Evolutionary conservation across 2,329 filamentous ascomycete species (phyloP).

Genomic region (Microcyclosporella mali): DNA sequence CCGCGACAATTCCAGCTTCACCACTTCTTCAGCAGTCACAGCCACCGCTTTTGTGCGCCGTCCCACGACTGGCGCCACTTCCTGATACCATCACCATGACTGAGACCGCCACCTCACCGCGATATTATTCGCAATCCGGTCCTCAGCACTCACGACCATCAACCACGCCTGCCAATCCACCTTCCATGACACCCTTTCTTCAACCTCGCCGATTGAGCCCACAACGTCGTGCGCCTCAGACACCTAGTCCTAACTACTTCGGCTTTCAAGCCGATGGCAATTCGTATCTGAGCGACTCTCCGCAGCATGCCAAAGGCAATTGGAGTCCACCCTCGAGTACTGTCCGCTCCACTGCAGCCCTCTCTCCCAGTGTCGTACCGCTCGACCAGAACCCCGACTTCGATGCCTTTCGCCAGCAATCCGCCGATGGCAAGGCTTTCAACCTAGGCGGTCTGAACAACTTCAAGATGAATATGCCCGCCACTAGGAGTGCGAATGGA

Average conservation of each 20-base stretch:
- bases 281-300: conserved; percentile 42
- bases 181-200: conserved; percentile 28
- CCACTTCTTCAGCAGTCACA: not conserved
- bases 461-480: conserved; percentile 34
- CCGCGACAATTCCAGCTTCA: too few relatives aligned
- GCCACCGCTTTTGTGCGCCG: not conserved
- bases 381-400: conserved; percentile 75
- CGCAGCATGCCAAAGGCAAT: conserved; percentile 58
- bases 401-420: conserved; percentile 68
- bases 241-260: conserved; percentile 77
- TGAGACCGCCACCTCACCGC: conserved; percentile 22
- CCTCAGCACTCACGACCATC: conserved; percentile 10
- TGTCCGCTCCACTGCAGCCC: conserved; percentile 62
- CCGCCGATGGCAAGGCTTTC: conserved; percentile 54
- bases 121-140: conserved; percentile 11
- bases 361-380: conserved; percentile 62
- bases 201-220: conserved; percentile 20
- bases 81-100: conserved; percentile 18
- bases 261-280: conserved; percentile 63
- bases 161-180: conserved; percentile 17
- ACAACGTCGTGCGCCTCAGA: conserved; percentile 14
- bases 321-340: conserved; percentile 70
- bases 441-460: conserved; percentile 38
- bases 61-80: conserved; percentile 1
- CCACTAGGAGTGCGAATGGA: conserved; percentile 17